phyloP scores from a whole-genome alignment of 2,329 filamentous ascomycete genomes.

The Chaetothyriales sp. region DNA sequence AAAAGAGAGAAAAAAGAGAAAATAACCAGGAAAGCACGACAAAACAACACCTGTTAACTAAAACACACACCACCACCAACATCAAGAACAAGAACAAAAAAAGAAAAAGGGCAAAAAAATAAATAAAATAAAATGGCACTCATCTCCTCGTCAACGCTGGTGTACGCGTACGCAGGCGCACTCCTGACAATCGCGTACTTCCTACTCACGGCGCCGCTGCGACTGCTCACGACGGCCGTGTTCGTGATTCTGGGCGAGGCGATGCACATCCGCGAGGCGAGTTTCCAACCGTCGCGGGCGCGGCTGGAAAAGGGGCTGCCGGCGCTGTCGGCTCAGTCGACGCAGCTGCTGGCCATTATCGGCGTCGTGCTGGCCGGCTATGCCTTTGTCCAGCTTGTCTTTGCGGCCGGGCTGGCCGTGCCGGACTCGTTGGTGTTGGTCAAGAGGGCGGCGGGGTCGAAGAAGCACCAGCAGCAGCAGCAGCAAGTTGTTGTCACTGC shows the following conservation, averaged over 20 bases:
- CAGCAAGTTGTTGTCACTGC: too few relatives aligned
- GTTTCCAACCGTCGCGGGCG: slow-evolving; percentile 2
- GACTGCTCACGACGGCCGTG: slow-evolving; percentile 11
- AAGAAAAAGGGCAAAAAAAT: neutral
- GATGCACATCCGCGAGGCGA: slow-evolving; percentile 12
- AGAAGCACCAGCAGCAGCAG: too few relatives aligned
- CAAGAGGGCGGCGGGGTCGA: too few relatives aligned
- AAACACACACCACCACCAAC: too few relatives aligned
- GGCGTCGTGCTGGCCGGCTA: slow-evolving; percentile 8
- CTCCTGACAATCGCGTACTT: slow-evolving; percentile 11
- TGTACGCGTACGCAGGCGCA: slow-evolving; percentile 10
- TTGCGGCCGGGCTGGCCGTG: slow-evolving; percentile 11
- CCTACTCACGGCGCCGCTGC: slow-evolving; percentile 10
- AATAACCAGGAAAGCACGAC: too few relatives aligned
- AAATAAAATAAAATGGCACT: slow-evolving; percentile 7
- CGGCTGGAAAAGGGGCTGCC: neutral
- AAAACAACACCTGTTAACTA: too few relatives aligned
- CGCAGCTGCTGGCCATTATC: slow-evolving; percentile 12
- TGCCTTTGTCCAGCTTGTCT: slow-evolving; percentile 10
- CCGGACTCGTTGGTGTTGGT: neutral
- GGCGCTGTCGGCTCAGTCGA: neutral
- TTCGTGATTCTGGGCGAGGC: slow-evolving; percentile 14
- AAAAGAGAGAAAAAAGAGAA: too few relatives aligned
- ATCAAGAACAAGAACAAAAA: neutral
- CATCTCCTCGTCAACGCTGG: slow-evolving; percentile 13